A percentile compares a stretch with the other conserved stretches of the same genome.
phyloP scores from a whole-genome alignment of 345 rosid genomes.

The Salix caprea region DNA sequence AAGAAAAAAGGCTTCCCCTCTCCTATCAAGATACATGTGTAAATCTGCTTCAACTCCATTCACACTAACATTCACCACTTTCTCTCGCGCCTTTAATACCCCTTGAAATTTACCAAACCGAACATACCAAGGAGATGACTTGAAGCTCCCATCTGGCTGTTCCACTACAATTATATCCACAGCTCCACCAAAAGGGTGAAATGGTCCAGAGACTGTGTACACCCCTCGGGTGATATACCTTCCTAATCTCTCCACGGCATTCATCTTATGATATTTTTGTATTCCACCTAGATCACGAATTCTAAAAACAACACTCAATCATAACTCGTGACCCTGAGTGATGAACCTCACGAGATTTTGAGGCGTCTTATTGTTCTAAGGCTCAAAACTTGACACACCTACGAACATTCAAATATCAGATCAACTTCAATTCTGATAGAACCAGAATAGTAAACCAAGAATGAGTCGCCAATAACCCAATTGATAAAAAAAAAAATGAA shows the following conservation, averaged over 20 bases:
- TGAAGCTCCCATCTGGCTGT: slow-evolving; percentile 90
- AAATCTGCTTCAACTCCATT: slow-evolving; percentile 67
- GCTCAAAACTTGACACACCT: neutral
- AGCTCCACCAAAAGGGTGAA: slow-evolving; percentile 98
- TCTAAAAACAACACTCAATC: slow-evolving; percentile 11
- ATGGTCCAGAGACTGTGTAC: slow-evolving; percentile 72
- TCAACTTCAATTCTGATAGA: slow-evolving; percentile 12
- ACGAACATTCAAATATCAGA: neutral
- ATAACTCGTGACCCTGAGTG: slow-evolving; percentile 9
- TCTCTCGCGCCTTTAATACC: slow-evolving; percentile 66
- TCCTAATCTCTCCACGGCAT: slow-evolving; percentile 80
- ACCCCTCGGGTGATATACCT: slow-evolving; percentile 83
- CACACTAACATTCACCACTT: slow-evolving; percentile 56
- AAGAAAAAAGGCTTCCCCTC: slow-evolving; percentile 91
- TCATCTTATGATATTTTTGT: slow-evolving; percentile 35
- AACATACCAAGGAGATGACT: slow-evolving; percentile 98
- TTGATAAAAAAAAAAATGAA: neutral
- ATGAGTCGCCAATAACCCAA: slow-evolving; percentile 5
- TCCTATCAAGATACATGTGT: slow-evolving; percentile 77
- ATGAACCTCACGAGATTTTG: slow-evolving; percentile 5
- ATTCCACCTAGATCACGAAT: slow-evolving; percentile 23
- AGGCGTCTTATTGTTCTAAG: slow-evolving; percentile 3
- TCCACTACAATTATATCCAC: slow-evolving; percentile 92
- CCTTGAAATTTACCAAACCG: slow-evolving; percentile 96
- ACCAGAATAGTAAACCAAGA: slow-evolving; percentile 15